Evolutionary conservation across 345 rosid species (phyloP).

Genomic region (Populus davidiana): DNA sequence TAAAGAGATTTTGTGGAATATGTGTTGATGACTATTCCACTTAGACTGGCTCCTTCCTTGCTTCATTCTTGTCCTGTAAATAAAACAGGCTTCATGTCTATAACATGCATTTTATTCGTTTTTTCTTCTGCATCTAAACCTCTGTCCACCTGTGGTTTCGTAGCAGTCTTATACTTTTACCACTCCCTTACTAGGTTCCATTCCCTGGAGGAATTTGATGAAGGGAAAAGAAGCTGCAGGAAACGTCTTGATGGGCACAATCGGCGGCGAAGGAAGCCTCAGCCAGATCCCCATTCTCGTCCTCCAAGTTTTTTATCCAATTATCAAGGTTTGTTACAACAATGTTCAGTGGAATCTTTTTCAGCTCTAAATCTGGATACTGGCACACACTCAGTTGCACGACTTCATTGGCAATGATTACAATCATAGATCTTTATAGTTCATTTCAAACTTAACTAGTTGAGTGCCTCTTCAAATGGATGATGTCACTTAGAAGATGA

Average conservation of each 20-base stretch:
- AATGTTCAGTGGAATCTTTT: conserved; percentile 2
- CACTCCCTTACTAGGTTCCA: conserved; percentile 37
- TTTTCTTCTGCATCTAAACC: background rate
- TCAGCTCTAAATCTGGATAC: conserved; percentile 2
- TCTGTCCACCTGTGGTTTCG: background rate
- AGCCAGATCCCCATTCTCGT: conserved; percentile 34
- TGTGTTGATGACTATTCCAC: background rate
- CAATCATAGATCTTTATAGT: background rate
- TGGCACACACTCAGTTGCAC: background rate
- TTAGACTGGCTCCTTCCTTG: background rate
- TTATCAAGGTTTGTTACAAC: conserved; percentile 43
- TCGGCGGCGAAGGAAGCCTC: conserved; percentile 50
- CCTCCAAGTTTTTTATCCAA: conserved; percentile 29
- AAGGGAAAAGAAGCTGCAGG: conserved; percentile 61
- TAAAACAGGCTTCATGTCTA: background rate
- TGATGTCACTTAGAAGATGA: background rate
- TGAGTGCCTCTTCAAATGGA: conserved; percentile 9
- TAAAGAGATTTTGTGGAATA: background rate
- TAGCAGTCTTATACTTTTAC: background rate
- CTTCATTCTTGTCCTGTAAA: background rate
- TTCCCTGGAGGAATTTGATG: conserved; percentile 54
- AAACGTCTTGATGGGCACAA: conserved; percentile 60
- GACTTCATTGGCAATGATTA: background rate
- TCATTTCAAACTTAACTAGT: background rate
- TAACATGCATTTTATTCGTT: too few species aligned